Conservation (phyloP, 1,139 yeast genomes). For the Pneumocystis jirovecii region DNA sequence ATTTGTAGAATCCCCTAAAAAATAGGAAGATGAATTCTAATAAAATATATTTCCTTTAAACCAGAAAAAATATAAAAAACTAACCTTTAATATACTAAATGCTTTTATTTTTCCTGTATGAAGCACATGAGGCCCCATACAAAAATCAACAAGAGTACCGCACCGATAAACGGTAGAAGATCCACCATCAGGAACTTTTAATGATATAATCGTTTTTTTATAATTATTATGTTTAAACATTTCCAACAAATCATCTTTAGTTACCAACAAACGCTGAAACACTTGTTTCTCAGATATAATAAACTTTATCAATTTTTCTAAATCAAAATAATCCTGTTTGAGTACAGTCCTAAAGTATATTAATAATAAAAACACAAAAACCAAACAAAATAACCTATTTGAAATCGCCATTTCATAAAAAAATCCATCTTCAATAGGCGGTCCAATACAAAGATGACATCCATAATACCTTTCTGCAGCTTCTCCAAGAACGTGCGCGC, state of each 20-base stretch:
- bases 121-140: slow-evolving; percentile 97
- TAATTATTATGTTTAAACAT: slow-evolving; percentile 95
- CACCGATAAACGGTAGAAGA: slow-evolving; percentile 95
- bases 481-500: slow-evolving; percentile 97
- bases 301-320: slow-evolving; percentile 78
- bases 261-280: slow-evolving; percentile 82
- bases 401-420: slow-evolving; percentile 92
- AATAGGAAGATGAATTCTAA: slow-evolving; percentile 80
- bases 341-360: slow-evolving; percentile 39
- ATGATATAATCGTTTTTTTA: slow-evolving; percentile 72
- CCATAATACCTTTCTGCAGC: slow-evolving; percentile 95
- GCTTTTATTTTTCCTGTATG: slow-evolving; percentile 96
- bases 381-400: slow-evolving; percentile 19
- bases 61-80: not conserved
- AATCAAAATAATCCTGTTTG: slow-evolving; percentile 65
- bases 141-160: slow-evolving; percentile 92
- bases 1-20: slow-evolving; percentile 81
- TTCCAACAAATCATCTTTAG: slow-evolving; percentile 77
- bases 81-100: slow-evolving; percentile 61
- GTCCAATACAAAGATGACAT: slow-evolving; percentile 84
- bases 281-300: slow-evolving; percentile 94
- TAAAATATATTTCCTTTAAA: not conserved
- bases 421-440: slow-evolving; percentile 96
- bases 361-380: slow-evolving; percentile 2
- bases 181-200: slow-evolving; percentile 91